Evolutionary conservation across 371 early-diverging fungal species (phyloP), one percentile per base, ranked within the genome.

Genomic region (Parasitella parasitica): DNA sequence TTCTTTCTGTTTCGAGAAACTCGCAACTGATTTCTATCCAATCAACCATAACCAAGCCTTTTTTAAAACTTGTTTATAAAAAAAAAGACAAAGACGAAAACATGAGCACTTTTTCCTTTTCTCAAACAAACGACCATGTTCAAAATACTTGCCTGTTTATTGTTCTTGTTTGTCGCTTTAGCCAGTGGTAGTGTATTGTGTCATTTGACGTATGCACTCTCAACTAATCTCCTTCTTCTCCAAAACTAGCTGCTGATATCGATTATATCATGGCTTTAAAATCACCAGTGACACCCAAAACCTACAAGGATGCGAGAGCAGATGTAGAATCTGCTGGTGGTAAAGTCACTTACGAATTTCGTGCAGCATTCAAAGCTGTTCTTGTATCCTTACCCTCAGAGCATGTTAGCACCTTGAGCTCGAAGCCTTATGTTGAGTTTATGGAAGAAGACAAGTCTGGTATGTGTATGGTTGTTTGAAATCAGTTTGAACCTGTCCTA

Each of bases 381-480:
- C 32, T 54, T 12, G 53, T 66, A 16, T 54, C 61, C 12, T 51
- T 70, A 24, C 73, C 73, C 1, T 38, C 28, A 15, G 59, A 63
- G 27, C 28, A 57, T n/a, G 34, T 70, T 16, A 58, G n/a, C 20
- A 52, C 62, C 1, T 46, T 70, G 5, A 30, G 27, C 13, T 13
- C 37, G 11, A 66, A 69, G 30, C 48, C 59, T 11, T 73, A 70
- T 52, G 59, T 69, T 28, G 70, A 69, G 2, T 73, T 66, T 58
- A 48, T 73, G 11, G 73, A 73, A 34, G 28, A 53, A 26, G 73
- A 73, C 30, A 49, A 64, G 41, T 39, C 66, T 55, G 73, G 71
- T 71, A 8, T 32, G 32, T 32, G 4, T 6, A 32, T 32, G 11
- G 63, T 48, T 38, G 6, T 38, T 15, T 11, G 5, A n/a, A n/a